Conservation (phyloP, 495 filamentous ascomycete species). For the Neurospora intermedia region DNA sequence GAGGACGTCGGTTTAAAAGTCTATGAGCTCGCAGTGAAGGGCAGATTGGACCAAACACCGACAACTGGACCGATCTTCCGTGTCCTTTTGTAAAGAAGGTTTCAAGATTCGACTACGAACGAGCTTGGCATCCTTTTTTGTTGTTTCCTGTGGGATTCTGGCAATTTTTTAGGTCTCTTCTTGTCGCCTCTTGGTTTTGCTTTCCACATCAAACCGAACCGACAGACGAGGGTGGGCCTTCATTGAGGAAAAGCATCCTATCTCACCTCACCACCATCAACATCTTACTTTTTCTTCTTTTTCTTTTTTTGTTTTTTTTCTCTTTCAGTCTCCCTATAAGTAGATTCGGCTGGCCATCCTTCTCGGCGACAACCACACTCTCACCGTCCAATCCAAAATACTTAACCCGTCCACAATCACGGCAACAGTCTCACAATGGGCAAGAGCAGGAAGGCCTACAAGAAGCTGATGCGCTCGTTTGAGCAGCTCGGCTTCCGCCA, state of each 20-base stretch:
- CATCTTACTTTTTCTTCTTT: background rate
- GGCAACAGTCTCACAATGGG: conserved; percentile 31
- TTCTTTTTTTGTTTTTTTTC: no score
- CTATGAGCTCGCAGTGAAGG: background rate
- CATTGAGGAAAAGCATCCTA: background rate
- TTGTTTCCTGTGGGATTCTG: background rate
- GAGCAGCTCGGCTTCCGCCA: conserved; percentile 57
- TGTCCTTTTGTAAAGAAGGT: background rate
- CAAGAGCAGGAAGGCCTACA: conserved; percentile 90
- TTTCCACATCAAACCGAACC: background rate
- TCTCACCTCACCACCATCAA: background rate
- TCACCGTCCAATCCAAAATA: background rate
- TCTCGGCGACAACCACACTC: background rate
- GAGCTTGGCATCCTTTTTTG: background rate
- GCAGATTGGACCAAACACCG: background rate
- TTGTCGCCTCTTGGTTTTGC: background rate
- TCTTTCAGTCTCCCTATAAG: background rate
- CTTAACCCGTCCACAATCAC: background rate
- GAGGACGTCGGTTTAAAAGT: background rate
- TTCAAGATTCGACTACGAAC: background rate
- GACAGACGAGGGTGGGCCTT: background rate
- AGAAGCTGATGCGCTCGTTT: conserved; percentile 87
- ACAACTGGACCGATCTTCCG: background rate
- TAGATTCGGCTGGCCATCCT: background rate
- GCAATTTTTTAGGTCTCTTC: background rate